A percentile compares a stretch with the other conserved stretches of the same genome.
These are phyloP conservation scores for Mycena polygramma DNA, from an alignment of 768 basidiomycete genomes.

Conservation along the genomic window DNA sequence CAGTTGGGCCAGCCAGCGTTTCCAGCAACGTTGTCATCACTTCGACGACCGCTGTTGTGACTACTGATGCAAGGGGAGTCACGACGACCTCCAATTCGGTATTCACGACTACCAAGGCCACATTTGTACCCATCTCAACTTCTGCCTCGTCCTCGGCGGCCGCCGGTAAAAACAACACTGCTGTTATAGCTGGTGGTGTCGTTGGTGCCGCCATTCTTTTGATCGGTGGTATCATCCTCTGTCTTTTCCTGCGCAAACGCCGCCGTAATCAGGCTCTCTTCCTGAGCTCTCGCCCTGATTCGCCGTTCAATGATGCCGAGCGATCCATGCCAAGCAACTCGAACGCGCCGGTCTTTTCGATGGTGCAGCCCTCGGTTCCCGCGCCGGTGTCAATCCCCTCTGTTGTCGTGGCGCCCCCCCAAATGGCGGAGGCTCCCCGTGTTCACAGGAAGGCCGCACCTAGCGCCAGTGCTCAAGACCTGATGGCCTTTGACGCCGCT, in stretches of 20 bases:
- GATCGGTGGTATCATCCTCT: slow-evolving; percentile 16
- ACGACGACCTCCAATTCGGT: neutral
- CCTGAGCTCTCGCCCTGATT: slow-evolving; percentile 35
- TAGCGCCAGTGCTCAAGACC: slow-evolving; percentile 13
- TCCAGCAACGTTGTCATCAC: slow-evolving; percentile 4
- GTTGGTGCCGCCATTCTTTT: slow-evolving; percentile 26
- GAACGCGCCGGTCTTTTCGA: slow-evolving; percentile 31
- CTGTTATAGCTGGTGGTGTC: slow-evolving; percentile 6
- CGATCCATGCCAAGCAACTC: slow-evolving; percentile 14
- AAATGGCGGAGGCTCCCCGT: slow-evolving; percentile 13
- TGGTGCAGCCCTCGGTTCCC: slow-evolving; percentile 24
- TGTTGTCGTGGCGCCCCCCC: slow-evolving; percentile 24
- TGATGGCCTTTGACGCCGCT: slow-evolving; percentile 2
- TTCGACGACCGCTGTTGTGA: neutral
- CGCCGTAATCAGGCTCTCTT: slow-evolving; percentile 33
- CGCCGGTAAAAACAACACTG: slow-evolving; percentile 8
- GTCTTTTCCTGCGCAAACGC: slow-evolving; percentile 36
- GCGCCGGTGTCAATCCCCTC: slow-evolving; percentile 21
- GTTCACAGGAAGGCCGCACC: slow-evolving; percentile 33
- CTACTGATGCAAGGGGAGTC: neutral
- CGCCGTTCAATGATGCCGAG: slow-evolving; percentile 30
- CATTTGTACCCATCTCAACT: slow-evolving; percentile 14
- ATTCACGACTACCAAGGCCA: neutral
- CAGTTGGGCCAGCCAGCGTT: neutral
- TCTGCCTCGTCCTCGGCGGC: neutral